Base-by-base conservation (phyloP, 1,284 basidiomycete genomes). In the Apiotrichum porosum region DNA sequence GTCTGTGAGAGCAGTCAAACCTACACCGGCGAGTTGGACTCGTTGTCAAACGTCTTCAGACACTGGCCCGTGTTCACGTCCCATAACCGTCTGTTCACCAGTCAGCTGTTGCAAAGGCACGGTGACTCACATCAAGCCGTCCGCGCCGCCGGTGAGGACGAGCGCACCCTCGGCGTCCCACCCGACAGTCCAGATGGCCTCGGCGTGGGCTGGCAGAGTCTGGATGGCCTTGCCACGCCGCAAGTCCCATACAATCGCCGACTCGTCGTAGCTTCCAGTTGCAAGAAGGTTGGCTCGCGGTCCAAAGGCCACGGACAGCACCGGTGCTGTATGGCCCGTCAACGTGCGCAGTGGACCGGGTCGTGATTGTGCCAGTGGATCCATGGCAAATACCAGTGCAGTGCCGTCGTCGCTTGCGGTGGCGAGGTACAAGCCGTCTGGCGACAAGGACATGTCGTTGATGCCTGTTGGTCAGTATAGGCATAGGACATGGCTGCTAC, bases 21-120 rank as follows among this genome's bases (percentile, higher is more conserved):
- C 39, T 54, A 89, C 84, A 93, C 87, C 46, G 94, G 89, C 3
- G 89, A 87, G 74, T 94, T 94, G 56, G 93, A 89, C 62, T 93
- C 91, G 61, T 97, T 93, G 12, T 93, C 91, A 22, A 99, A 73
- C 4, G 95, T 98, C 71, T 94, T 97, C 35, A 99, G 77, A 73
- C 95, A 99, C 70, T 97, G 92, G 2, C 93, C 95, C 0, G 91
- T 93, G 46, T 90, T 85, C 0, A 89, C 85, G 65, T 97, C 93
- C 95, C 95, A 99, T 55, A 95, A 82, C 43, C 93, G 91, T 68
- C 92, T 94, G 62, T 6, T 54, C 47, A 49, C 43, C 42, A 4
- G 21, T 15, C 3, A 2, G 6, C 30, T n/a, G 14, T 13, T n/a
- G 18, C 17, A 31, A 22, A 33, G 2, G n/a, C n/a, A n/a, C n/a